These are phyloP conservation scores for Marvania coccoides DNA, from an alignment of 139 green algal species.

Conservation along the genomic window DNA sequence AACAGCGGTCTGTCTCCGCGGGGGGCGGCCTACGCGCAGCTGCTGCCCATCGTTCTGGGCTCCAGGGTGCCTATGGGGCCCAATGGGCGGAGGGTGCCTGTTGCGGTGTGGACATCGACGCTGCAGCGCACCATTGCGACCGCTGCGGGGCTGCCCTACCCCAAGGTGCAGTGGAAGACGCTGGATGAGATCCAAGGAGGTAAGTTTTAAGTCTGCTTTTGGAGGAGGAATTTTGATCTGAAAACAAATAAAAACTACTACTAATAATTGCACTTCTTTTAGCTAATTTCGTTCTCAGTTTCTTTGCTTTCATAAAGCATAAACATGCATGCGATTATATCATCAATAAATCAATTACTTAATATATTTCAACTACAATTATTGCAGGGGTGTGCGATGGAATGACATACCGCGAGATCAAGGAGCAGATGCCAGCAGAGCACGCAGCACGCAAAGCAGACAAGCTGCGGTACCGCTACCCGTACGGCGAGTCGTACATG, in stretches of 20 bases:
- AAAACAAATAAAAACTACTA: background rate
- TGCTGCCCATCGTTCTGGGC: slow-evolving; percentile 62
- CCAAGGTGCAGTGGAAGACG: slow-evolving; percentile 88
- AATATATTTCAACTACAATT: no score
- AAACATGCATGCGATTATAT: no score
- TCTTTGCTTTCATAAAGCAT: background rate
- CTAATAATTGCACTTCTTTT: background rate
- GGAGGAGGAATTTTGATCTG: background rate
- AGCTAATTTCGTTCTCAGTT: background rate
- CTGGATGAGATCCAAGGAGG: slow-evolving; percentile 85
- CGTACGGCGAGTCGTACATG: slow-evolving; percentile 81
- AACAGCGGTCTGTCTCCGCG: slow-evolving; percentile 56
- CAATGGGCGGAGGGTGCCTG: slow-evolving; percentile 42
- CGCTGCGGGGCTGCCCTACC: slow-evolving; percentile 66
- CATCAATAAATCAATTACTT: no score
- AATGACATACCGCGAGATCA: slow-evolving; percentile 81
- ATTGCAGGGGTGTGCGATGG: slow-evolving; percentile 75
- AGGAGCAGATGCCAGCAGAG: slow-evolving; percentile 63
- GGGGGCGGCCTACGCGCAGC: slow-evolving; percentile 66
- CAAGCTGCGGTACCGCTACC: slow-evolving; percentile 91
- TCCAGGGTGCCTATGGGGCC: slow-evolving; percentile 41
- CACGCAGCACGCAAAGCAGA: slow-evolving; percentile 64
- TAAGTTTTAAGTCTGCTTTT: background rate
- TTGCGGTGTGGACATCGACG: slow-evolving; percentile 92
- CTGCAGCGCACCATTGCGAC: slow-evolving; percentile 89